Conservation (phyloP, 2,329 filamentous ascomycete genomes). For the Cercospora sojina region DNA sequence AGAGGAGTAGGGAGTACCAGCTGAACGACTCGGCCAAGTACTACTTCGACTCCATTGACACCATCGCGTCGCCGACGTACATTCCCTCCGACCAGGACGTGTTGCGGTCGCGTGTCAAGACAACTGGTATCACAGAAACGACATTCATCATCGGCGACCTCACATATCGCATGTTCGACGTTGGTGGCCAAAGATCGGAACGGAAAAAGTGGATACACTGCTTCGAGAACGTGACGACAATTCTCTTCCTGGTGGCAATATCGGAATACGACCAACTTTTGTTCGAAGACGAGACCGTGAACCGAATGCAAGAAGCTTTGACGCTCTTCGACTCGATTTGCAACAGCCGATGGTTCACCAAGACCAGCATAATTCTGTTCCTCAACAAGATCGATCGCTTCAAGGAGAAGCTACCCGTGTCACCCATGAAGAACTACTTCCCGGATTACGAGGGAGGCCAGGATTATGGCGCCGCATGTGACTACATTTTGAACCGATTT, state of each 20-base stretch:
- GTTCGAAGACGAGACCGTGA: conserved; percentile 87
- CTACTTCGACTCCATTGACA: conserved; percentile 94
- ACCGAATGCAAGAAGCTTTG: conserved; percentile 71
- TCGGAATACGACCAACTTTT: conserved; percentile 95
- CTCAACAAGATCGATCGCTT: conserved; percentile 74
- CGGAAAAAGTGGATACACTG: conserved; percentile 99
- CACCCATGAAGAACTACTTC: conserved; percentile 75
- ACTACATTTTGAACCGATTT: conserved; percentile 98
- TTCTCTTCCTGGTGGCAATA: conserved; percentile 94
- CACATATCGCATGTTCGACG: conserved; percentile 96
- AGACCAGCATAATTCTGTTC: conserved; percentile 71
- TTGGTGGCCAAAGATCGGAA: conserved; percentile 91
- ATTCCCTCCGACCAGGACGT: conserved; percentile 95
- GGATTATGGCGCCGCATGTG: conserved; percentile 92
- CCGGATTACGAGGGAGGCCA: conserved; percentile 85
- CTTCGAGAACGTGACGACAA: conserved; percentile 96
- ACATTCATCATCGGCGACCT: conserved; percentile 93
- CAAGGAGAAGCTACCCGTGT: conserved; percentile 71
- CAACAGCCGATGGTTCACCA: conserved; percentile 71
- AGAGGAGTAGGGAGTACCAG: conserved; percentile 92
- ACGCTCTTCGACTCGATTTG: conserved; percentile 71
- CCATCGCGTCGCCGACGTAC: conserved; percentile 87
- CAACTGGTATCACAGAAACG: conserved; percentile 94
- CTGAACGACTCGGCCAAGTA: conserved; percentile 96
- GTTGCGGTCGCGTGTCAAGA: conserved; percentile 93